Base-by-base conservation (phyloP, 2,329 filamentous ascomycete species). In the Fusarium oligoseptatum region DNA sequence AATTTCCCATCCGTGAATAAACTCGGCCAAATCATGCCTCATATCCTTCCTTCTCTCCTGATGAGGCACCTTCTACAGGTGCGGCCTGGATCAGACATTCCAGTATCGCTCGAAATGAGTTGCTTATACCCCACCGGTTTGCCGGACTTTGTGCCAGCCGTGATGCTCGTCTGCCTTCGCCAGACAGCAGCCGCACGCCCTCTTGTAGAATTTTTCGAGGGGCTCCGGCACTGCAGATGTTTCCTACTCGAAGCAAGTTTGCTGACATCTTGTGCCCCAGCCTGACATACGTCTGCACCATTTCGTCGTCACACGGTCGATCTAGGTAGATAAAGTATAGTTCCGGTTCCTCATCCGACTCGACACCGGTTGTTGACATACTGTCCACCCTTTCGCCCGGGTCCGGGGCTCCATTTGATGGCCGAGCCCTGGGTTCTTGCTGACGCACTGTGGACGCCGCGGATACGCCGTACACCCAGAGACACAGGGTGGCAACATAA, bases 261-360 rank as follows among this genome's bases (percentile, higher is more conserved):
- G 67, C 73, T 10, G 43, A 27, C 64, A 75, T 75, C 50, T 73
- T 75, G 17, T 75, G 70, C 3, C 73, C 73, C 1, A 71, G 60
- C 0, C 73, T 65, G 29, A 75, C 75, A 37, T 73, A 75, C 0
- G 67, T 56, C 27, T 75, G 73, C 0, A 75, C 73, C 64, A 75
- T 75, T 48, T 75, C 73, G 11, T 75, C 73, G 11, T 75, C 73
- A 6, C 72, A 75, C 10, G 73, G 73, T 4, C 73, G 70, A 37
- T 75, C 73, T 0, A 75, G 56, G 22, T 75, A 67, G 2, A 75
- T 66, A 20, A 75, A 76, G 6, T 55, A 34, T 8, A 58, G 64
- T 4, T 75, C 73, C 17, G 64, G 73, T 2, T 73, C 55, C 36
- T 68, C 62, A 24, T 68, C 66, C 15, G 36, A 27, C 9, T 65